Evolutionary conservation across 2,329 filamentous ascomycete genomes (phyloP).

Genomic region (Nigrospora osmanthi): DNA sequence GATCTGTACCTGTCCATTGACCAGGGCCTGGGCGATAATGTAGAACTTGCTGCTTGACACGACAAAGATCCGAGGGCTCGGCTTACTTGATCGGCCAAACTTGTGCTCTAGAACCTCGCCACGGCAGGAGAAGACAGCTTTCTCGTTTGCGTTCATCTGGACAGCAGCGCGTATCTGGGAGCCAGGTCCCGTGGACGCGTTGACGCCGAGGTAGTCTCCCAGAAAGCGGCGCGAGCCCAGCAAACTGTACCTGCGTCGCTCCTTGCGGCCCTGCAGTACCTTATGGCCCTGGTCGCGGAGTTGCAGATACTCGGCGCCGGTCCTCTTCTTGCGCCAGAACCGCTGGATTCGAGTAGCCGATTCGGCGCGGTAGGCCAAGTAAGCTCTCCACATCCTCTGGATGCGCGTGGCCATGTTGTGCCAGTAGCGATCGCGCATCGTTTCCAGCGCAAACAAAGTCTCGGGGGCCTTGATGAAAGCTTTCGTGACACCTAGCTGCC

Average conservation of each 20-base stretch:
- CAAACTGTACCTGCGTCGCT: constrained; percentile 83
- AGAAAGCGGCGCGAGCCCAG: constrained; percentile 87
- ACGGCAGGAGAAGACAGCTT: constrained; percentile 80
- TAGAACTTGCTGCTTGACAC: constrained; percentile 84
- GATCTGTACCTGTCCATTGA: constrained; percentile 77
- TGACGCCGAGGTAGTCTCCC: constrained; percentile 89
- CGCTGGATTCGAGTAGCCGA: constrained; percentile 90
- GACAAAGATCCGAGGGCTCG: constrained; percentile 75
- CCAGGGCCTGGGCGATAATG: constrained; percentile 75
- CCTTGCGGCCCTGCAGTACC: constrained; percentile 77
- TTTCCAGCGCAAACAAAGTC: constrained; percentile 91
- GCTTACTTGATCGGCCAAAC: constrained; percentile 92
- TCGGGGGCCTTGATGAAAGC: constrained; percentile 98
- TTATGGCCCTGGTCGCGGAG: constrained; percentile 82
- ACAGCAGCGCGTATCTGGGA: constrained; percentile 72
- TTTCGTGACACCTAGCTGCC: constrained; percentile 94
- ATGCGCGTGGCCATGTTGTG: constrained; percentile 99
- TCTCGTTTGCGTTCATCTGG: constrained; percentile 64
- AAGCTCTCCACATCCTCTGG: constrained; percentile 94
- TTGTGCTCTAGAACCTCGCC: constrained; percentile 88
- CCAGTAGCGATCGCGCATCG: constrained; percentile 97
- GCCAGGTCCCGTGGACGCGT: constrained; percentile 70
- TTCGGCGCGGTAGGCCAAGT: constrained; percentile 85
- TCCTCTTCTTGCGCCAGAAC: constrained; percentile 90
- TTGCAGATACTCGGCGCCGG: constrained; percentile 81